These are phyloP conservation scores for Ensete ventricosum DNA, from an alignment of 176 grass and related monocot species.

Conservation along the genomic window DNA sequence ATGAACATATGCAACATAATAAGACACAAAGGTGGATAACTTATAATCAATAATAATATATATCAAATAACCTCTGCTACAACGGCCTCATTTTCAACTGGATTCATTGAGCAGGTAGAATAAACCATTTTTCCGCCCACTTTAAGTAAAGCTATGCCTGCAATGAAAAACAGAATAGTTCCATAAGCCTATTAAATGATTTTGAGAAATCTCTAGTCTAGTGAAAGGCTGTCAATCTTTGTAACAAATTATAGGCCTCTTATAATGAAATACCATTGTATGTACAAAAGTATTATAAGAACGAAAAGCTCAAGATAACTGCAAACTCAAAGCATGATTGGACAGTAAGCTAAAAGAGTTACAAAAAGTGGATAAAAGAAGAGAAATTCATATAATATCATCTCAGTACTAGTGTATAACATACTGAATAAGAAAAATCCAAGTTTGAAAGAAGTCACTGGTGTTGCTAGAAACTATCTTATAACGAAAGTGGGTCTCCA, in stretches of 20 bases:
- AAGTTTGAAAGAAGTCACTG: too few relatives aligned
- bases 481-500: too few relatives aligned
- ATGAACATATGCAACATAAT: neutral
- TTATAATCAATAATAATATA: neutral
- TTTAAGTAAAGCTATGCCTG: slow-evolving; percentile 87
- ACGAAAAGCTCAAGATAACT: neutral
- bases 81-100: slow-evolving; percentile 97
- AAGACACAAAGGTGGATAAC: neutral
- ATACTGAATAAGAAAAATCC: too few relatives aligned
- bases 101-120: slow-evolving; percentile 98
- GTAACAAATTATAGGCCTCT: neutral
- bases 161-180: slow-evolving; percentile 9
- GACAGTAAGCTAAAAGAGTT: neutral
- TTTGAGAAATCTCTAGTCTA: too few relatives aligned
- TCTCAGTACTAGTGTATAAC: neutral
- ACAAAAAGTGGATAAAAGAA: neutral
- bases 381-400: neutral
- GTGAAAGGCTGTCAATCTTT: neutral
- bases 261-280: too few relatives aligned
- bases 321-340: neutral
- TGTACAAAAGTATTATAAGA: neutral
- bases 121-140: slow-evolving; percentile 87
- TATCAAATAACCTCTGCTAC: slow-evolving; percentile 51
- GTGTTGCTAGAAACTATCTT: too few relatives aligned
- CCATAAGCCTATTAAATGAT: neutral